phyloP scores from a whole-genome alignment of 805 yeast species.

The Candida parachauliodes region DNA sequence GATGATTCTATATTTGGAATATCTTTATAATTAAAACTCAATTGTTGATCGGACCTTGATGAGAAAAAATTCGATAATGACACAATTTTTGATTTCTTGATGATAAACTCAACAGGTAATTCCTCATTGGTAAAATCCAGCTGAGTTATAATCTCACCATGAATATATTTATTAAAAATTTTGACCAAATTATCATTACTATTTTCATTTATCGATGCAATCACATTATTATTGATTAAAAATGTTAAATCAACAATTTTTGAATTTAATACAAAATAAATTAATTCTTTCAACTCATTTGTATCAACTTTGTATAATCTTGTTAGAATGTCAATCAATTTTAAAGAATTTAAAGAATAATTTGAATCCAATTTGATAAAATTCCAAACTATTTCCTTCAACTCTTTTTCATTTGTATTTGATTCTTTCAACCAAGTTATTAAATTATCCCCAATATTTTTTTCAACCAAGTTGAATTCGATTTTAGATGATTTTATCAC shows the following conservation, averaged over 20 bases:
- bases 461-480: constrained; percentile 30
- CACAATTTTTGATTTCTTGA: constrained; percentile 37
- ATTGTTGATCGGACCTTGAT: constrained; percentile 16
- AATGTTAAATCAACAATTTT: constrained; percentile 39
- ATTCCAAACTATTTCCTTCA: constrained; percentile 33
- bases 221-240: constrained; percentile 40
- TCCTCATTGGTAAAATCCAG: constrained; percentile 15
- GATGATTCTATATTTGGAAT: constrained; percentile 29
- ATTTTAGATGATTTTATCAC: constrained; percentile 27
- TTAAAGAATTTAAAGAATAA: constrained; percentile 27
- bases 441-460: constrained; percentile 35
- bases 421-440: constrained; percentile 32
- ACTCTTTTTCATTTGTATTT: constrained; percentile 25
- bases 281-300: constrained; percentile 27
- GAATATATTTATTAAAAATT: constrained; percentile 30
- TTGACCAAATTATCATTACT: constrained; percentile 24
- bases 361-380: constrained; percentile 33
- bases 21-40: constrained; percentile 32
- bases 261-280: constrained; percentile 34
- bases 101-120: constrained; percentile 21
- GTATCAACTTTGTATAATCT: constrained; percentile 18
- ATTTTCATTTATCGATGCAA: constrained; percentile 26
- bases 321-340: constrained; percentile 35
- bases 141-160: constrained; percentile 27
- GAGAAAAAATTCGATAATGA: constrained; percentile 36